Evolutionary conservation across 1,284 basidiomycete species (phyloP).

Genomic region (Leccinum brunneo-olivaceum): DNA sequence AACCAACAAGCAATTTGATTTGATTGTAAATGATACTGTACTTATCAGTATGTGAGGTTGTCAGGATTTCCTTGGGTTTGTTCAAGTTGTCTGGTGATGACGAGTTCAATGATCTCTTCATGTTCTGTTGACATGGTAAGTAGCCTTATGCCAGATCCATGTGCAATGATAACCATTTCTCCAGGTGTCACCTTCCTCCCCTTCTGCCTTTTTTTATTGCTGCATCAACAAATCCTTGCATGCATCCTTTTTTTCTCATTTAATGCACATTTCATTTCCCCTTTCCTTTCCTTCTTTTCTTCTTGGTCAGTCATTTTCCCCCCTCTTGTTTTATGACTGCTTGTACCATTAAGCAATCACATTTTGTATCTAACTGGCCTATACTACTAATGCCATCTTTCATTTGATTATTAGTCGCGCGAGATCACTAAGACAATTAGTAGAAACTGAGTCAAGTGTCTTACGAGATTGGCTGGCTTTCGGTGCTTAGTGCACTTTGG

Average conservation of each 20-base stretch:
- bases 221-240: background rate
- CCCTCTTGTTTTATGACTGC: too few relatives aligned
- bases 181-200: background rate
- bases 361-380: background rate
- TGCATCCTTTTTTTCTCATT: background rate
- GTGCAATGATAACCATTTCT: too few relatives aligned
- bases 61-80: background rate
- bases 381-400: background rate
- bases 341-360: background rate
- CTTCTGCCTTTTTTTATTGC: background rate
- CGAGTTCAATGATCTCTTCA: background rate
- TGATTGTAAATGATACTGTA: too few relatives aligned
- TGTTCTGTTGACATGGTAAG: background rate
- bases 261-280: background rate
- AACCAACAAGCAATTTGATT: too few relatives aligned
- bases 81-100: background rate
- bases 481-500: background rate
- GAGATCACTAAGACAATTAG: background rate
- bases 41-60: too few relatives aligned
- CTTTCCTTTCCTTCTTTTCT: background rate
- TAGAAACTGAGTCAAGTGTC: background rate
- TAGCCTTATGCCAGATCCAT: background rate
- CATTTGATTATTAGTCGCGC: background rate
- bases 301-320: too few relatives aligned
- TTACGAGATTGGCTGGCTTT: background rate